Evolutionary conservation across 768 basidiomycete genomes (phyloP).

Genomic region (Steccherinum ochraceum): DNA sequence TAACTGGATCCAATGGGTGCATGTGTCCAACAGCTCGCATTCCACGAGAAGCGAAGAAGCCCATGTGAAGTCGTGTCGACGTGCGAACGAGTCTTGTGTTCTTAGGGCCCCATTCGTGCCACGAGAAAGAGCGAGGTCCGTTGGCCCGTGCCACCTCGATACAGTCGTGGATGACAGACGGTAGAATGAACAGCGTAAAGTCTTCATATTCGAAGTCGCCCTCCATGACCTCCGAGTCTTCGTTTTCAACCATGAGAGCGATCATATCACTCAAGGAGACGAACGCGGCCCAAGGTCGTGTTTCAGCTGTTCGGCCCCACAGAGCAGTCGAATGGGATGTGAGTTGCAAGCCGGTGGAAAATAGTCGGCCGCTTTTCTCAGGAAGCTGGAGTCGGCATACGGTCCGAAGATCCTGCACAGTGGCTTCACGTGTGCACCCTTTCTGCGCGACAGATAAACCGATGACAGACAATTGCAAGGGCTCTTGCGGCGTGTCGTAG

Average conservation of each 20-base stretch:
- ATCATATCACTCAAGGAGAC: no score
- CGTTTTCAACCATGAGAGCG: no score
- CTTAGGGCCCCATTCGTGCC: not conserved
- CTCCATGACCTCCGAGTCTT: no score
- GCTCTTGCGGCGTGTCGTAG: no score
- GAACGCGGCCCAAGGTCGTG: not conserved
- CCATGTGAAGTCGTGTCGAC: no score
- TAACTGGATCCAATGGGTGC: no score
- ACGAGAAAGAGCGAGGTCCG: not conserved
- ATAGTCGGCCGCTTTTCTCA: not conserved
- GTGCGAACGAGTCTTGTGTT: no score
- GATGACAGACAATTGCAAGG: not conserved
- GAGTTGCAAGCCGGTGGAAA: not conserved
- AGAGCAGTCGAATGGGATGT: not conserved
- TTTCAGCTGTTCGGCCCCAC: no score
- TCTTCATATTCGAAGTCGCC: not conserved
- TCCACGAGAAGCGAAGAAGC: no score
- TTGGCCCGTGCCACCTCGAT: not conserved
- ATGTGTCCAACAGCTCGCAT: no score
- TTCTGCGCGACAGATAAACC: not conserved
- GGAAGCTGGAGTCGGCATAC: not conserved
- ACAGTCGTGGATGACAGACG: not conserved
- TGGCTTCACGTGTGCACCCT: not conserved
- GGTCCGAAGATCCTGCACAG: not conserved
- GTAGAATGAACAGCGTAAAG: not conserved